Percentiles rank a stretch among this genome's conserved stretches.
phyloP scores from a whole-genome alignment of 352 stramenopile genomes.

The Phytopythium montanum region DNA sequence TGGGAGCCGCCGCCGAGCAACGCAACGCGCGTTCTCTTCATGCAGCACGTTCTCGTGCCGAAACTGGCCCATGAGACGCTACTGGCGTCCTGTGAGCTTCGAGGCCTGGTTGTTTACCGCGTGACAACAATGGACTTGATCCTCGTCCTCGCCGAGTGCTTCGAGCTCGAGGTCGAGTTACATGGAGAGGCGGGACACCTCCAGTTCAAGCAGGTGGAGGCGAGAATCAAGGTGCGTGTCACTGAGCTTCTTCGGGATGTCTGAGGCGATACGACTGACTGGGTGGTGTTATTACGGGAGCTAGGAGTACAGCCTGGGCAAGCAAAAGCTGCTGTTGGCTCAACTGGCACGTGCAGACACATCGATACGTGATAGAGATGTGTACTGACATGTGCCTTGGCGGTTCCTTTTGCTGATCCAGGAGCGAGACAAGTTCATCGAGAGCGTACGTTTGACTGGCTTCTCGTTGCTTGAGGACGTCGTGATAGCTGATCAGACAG shows the following conservation, averaged over 20 bases:
- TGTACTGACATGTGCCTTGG: not conserved
- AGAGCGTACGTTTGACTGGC: conserved; percentile 17
- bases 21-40: conserved; percentile 66
- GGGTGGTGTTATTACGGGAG: not conserved
- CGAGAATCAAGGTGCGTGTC: conserved; percentile 30
- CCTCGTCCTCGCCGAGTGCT: conserved; percentile 74
- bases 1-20: conserved; percentile 88
- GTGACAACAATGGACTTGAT: conserved; percentile 89
- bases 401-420: conserved; percentile 1
- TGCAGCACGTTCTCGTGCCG: conserved; percentile 84
- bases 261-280: not conserved
- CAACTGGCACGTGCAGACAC: conserved; percentile 19
- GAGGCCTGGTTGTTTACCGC: conserved; percentile 71
- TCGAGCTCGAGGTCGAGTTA: conserved; percentile 74
- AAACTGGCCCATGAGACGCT: conserved; percentile 74
- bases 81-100: conserved; percentile 48
- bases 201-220: conserved; percentile 41
- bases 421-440: conserved; percentile 37
- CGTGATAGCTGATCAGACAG: not conserved
- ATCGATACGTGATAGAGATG: no score
- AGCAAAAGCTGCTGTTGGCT: conserved; percentile 16
- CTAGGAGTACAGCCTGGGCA: conserved; percentile 32
- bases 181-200: conserved; percentile 38
- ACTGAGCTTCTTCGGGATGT: not conserved
- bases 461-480: not conserved